Evolutionary conservation across 106 monocot species (phyloP).

Genomic region (Phalaenopsis aphrodite): DNA sequence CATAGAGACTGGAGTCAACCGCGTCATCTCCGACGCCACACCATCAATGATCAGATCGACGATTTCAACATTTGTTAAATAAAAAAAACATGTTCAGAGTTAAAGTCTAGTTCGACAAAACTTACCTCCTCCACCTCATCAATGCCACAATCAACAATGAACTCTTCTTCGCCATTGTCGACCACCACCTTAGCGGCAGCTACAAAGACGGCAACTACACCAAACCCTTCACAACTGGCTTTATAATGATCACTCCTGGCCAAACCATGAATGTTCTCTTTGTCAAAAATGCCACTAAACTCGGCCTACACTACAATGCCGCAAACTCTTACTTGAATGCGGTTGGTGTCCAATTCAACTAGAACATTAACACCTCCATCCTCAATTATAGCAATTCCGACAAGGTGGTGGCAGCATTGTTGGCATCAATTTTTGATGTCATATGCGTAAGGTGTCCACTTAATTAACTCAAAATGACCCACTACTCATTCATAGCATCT

Average conservation of each 20-base stretch:
- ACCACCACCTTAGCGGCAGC: conserved; percentile 56
- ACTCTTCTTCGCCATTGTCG: conserved; percentile 77
- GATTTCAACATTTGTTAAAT: conserved; percentile 49
- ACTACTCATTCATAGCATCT: too few species aligned
- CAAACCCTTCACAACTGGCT: conserved; percentile 50
- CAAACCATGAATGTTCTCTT: conserved; percentile 77
- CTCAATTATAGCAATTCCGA: conserved; percentile 20
- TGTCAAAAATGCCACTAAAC: conserved; percentile 35
- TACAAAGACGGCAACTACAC: conserved; percentile 71
- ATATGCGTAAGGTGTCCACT: too few species aligned
- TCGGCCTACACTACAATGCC: conserved; percentile 48
- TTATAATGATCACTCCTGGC: conserved; percentile 57
- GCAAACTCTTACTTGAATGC: conserved; percentile 25
- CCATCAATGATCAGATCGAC: conserved; percentile 72
- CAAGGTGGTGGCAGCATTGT: conserved; percentile 1
- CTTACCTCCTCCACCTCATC: conserved; percentile 71
- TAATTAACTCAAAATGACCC: too few species aligned
- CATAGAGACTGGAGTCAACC: conserved; percentile 11
- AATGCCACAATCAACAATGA: conserved; percentile 72
- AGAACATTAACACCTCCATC: conserved; percentile 49
- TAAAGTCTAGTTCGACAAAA: conserved; percentile 29
- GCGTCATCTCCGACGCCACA: conserved; percentile 51
- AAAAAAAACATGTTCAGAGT: conserved; percentile 40
- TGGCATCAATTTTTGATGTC: too few species aligned
- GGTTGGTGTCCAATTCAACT: conserved; percentile 25